These are phyloP conservation scores for Euphorbia celastroides DNA, from an alignment of 441 rosid genomes.

Conservation along the genomic window DNA sequence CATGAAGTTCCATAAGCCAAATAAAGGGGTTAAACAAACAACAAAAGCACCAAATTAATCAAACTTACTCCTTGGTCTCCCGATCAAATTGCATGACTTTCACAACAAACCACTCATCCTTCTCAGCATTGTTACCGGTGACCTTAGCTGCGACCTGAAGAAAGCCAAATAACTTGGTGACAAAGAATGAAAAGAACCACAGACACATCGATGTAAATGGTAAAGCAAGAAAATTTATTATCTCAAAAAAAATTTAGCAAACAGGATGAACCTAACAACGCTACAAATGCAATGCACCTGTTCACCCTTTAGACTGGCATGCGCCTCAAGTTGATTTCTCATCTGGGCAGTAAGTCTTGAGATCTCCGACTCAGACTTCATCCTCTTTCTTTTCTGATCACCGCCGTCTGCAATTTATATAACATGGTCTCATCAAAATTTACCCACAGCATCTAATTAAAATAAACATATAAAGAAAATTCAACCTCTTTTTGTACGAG, in stretches of 20 bases:
- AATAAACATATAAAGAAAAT: slow-evolving; percentile 10
- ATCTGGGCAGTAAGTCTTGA: slow-evolving; percentile 53
- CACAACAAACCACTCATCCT: slow-evolving; percentile 87
- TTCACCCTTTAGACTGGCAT: slow-evolving; percentile 72
- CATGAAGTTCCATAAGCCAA: not conserved
- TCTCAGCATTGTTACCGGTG: slow-evolving; percentile 69
- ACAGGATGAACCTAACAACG: slow-evolving; percentile 4
- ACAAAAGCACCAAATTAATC: slow-evolving; percentile 9
- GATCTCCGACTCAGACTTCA: slow-evolving; percentile 75
- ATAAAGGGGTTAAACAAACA: not conserved
- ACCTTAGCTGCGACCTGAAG: slow-evolving; percentile 93
- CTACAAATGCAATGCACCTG: slow-evolving; percentile 45
- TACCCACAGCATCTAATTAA: slow-evolving; percentile 11
- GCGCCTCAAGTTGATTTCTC: slow-evolving; percentile 70
- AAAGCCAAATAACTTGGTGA: slow-evolving; percentile 13
- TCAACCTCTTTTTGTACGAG: not conserved
- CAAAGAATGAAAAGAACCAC: slow-evolving; percentile 10
- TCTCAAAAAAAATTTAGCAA: not conserved
- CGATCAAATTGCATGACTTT: slow-evolving; percentile 87
- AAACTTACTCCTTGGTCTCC: slow-evolving; percentile 82
- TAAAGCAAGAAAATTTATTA: not conserved
- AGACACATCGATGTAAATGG: not conserved
- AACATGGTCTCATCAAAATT: slow-evolving; percentile 9
- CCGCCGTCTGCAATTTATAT: slow-evolving; percentile 61
- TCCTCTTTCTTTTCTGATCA: too few species aligned